Percentiles rank a stretch among this genome's conserved stretches.
Evolutionary conservation across 2,329 filamentous ascomycete species (phyloP).

Genomic region (Aspergillus fumigatus): DNA sequence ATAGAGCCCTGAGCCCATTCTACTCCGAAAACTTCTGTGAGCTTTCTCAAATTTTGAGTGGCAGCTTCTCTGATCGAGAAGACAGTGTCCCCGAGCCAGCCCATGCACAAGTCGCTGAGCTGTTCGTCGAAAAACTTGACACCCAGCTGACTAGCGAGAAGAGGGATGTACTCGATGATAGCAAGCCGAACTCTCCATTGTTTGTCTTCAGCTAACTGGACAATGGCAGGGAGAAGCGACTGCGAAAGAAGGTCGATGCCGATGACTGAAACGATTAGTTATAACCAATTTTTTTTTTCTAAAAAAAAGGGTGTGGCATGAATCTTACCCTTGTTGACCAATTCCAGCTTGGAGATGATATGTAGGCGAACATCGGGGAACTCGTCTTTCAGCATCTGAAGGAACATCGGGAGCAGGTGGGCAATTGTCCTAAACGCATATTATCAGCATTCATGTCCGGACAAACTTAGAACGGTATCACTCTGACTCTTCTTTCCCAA

Average conservation of each 20-base stretch:
- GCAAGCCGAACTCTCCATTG: slow-evolving; percentile 97
- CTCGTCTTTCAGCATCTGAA: slow-evolving; percentile 99
- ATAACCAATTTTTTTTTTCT: no score
- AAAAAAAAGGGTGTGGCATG: background rate
- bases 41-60: slow-evolving; percentile 95
- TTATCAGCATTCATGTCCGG: slow-evolving; percentile 2
- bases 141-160: slow-evolving; percentile 90
- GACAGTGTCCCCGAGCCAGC: slow-evolving; percentile 95
- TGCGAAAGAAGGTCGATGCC: slow-evolving; percentile 96
- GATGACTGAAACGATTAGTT: slow-evolving; percentile 61
- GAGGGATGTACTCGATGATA: slow-evolving; percentile 98
- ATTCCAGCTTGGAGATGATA: slow-evolving; percentile 99
- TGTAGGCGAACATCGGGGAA: slow-evolving; percentile 97
- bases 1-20: slow-evolving; percentile 97
- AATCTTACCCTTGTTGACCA: slow-evolving; percentile 82
- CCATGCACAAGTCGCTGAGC: slow-evolving; percentile 92
- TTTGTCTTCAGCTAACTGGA: slow-evolving; percentile 97
- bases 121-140: slow-evolving; percentile 99
- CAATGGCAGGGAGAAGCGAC: slow-evolving; percentile 92
- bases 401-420: slow-evolving; percentile 95
- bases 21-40: slow-evolving; percentile 96
- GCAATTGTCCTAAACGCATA: slow-evolving; percentile 71
- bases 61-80: slow-evolving; percentile 98
- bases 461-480: background rate
- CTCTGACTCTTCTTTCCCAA: slow-evolving; percentile 92